Evolutionary conservation across 2,329 filamentous ascomycete species (phyloP).

Genomic region (Pestalotiopsis sp.): DNA sequence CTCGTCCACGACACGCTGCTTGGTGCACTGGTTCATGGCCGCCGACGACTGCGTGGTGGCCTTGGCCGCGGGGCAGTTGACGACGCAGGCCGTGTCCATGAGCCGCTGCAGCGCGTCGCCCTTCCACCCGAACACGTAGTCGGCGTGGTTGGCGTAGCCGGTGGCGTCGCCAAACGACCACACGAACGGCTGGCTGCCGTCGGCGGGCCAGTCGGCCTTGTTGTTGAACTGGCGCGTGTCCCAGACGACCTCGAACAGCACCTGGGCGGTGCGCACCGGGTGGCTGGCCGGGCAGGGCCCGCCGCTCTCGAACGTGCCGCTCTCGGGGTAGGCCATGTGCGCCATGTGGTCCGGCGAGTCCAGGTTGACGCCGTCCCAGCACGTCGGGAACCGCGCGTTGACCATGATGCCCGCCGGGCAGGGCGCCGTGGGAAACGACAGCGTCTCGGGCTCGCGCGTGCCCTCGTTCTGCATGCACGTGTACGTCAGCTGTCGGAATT

Average conservation of each 20-base stretch:
- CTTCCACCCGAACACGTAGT: slow-evolving; percentile 43
- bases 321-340: slow-evolving; percentile 53
- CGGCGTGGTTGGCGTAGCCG: slow-evolving; percentile 39
- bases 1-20: slow-evolving; percentile 14
- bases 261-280: slow-evolving; percentile 57
- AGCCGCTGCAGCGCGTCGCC: slow-evolving; percentile 38
- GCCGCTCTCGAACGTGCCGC: slow-evolving; percentile 32
- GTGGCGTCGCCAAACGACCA: slow-evolving; percentile 35
- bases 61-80: slow-evolving; percentile 32
- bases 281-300: slow-evolving; percentile 52
- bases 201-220: slow-evolving; percentile 29
- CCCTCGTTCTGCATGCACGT: slow-evolving; percentile 24
- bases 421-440: slow-evolving; percentile 50
- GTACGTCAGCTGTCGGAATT: slow-evolving; percentile 37
- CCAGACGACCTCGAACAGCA: slow-evolving; percentile 66
- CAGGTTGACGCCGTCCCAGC: slow-evolving; percentile 55
- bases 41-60: slow-evolving; percentile 32
- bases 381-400: slow-evolving; percentile 57
- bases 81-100: slow-evolving; percentile 37
- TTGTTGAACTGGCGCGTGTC: slow-evolving; percentile 33
- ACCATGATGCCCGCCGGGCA: slow-evolving; percentile 51
- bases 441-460: slow-evolving; percentile 44
- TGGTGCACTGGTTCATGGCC: slow-evolving; percentile 30
- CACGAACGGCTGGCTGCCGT: slow-evolving; percentile 34
- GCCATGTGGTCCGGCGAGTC: slow-evolving; percentile 50